Base-by-base conservation (phyloP, 331 rosid genomes). In the Malus hybrid region DNA sequence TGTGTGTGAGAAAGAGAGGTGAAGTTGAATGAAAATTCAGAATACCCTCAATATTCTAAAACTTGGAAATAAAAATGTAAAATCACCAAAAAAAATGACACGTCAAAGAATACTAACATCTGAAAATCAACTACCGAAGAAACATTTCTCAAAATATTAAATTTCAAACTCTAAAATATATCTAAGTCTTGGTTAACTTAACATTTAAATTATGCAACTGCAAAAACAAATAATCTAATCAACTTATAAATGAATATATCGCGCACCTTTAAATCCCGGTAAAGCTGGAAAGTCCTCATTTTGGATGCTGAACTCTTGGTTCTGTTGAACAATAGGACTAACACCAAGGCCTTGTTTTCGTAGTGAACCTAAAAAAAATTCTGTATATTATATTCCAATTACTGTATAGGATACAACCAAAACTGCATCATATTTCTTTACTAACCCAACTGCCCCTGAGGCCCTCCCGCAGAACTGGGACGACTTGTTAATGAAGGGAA, bases 211-310 rank as follows among this genome's bases (percentile, higher is more conserved):
- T 31, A 65, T 16, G 24, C 46, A 65, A 32, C 69, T 65, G 7
- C 46, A 65, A 65, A 65, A 63, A 11, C 5, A 8, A 29, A 28
- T 27, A 44, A 8, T 33, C 6, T 59, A 59, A 46, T 24, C 7
- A 9, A 28, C 16, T 44, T 19, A 22, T 60, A 68, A 74, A 73
- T 78, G 69, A 86, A 80, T 74, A 83, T 70, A 71, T 73, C 44
- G 71, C 82, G n/a, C n/a, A 94, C 99, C 99, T 87, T 90, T 94
- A 87, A 87, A 90, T 81, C 97, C 94, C 1, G 99, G 97, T 77
- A 94, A 83, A 48, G 99, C 99, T 10, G 99, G 99, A 76, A 94
- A 94, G 82, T 94, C 97, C 79, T 94, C 99, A 85, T 86, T 94
- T 81, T 90, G 97, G 80, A 94, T 94, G 78, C 96, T 94, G 84